phyloP scores from a whole-genome alignment of 2,329 filamentous ascomycete genomes.

The Leptographium radiaticola region DNA sequence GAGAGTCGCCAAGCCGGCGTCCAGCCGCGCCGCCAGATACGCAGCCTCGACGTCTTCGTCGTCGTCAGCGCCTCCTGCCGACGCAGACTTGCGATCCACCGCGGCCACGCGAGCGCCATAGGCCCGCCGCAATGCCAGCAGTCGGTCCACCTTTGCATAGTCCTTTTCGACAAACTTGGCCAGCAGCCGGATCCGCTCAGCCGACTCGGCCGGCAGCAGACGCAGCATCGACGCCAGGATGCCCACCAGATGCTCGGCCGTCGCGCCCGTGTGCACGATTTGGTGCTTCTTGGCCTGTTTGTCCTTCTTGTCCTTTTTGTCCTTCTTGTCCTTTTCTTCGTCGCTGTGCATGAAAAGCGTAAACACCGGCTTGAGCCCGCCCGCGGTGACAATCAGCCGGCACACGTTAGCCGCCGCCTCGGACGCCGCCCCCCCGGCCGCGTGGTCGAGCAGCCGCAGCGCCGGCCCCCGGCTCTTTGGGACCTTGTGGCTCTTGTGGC shows the following conservation, averaged over 20 bases:
- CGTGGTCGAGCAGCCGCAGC: conserved; percentile 74
- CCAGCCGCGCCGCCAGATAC: conserved; percentile 62
- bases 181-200: conserved; percentile 67
- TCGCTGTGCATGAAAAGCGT: conserved; percentile 75
- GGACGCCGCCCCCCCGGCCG: conserved; percentile 36
- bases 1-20: conserved; percentile 72
- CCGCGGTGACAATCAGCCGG: conserved; percentile 64
- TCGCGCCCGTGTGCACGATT: conserved; percentile 32
- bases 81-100: conserved; percentile 47
- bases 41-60: conserved; percentile 51
- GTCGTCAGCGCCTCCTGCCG: conserved; percentile 26
- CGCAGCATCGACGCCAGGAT: conserved; percentile 77
- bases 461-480: conserved; percentile 54
- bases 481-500: conserved; percentile 1
- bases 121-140: conserved; percentile 58
- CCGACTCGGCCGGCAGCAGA: conserved; percentile 62
- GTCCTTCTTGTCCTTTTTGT: conserved; percentile 1
- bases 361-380: conserved; percentile 75
- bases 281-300: background rate
- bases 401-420: conserved; percentile 41
- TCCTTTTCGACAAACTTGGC: conserved; percentile 95
- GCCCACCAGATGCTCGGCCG: conserved; percentile 68
- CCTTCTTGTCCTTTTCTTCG: background rate
- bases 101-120: conserved; percentile 50
- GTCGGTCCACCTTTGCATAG: conserved; percentile 68